Conservation (phyloP, 1,284 basidiomycete genomes). For the Irpex rosettiformis region DNA sequence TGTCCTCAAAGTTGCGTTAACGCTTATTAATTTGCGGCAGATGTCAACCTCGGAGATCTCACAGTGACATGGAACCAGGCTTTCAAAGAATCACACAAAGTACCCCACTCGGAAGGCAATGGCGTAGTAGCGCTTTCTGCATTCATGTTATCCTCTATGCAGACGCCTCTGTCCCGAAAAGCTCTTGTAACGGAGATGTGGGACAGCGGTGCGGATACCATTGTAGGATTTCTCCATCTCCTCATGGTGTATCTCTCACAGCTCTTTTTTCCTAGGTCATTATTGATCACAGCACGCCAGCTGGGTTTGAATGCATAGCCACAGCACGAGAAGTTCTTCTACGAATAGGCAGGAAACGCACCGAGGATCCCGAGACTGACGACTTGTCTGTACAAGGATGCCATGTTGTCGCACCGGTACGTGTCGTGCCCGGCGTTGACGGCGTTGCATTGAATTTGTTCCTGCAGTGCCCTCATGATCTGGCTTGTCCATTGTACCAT, state of each 20-base stretch:
- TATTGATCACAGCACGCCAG: constrained; percentile 79
- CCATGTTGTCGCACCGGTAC: constrained; percentile 81
- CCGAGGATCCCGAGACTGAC: constrained; percentile 40
- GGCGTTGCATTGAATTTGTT: constrained; percentile 19
- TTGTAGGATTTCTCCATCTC: constrained; percentile 43
- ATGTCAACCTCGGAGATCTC: constrained; percentile 40
- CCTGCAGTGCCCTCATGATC: constrained; percentile 87
- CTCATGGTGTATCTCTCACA: not conserved
- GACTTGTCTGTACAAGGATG: constrained; percentile 46
- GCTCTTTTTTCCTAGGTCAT: constrained; percentile 55
- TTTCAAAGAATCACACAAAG: constrained; percentile 44
- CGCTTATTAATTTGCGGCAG: constrained; percentile 30
- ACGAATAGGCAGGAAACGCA: constrained; percentile 57
- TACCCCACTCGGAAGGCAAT: constrained; percentile 35
- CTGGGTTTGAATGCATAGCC: constrained; percentile 82
- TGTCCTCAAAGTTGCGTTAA: not conserved
- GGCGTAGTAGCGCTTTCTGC: constrained; percentile 79
- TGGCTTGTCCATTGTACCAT: constrained; percentile 72
- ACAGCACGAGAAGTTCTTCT: constrained; percentile 82
- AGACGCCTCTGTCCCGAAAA: constrained; percentile 60
- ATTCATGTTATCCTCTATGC: constrained; percentile 77
- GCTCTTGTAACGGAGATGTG: constrained; percentile 81
- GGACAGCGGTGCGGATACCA: constrained; percentile 81
- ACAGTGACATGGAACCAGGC: constrained; percentile 53
- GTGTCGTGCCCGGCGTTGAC: constrained; percentile 21